Evolutionary conservation across 2,329 filamentous ascomycete genomes (phyloP), one percentile per base, ranked within the genome.

Genomic region (Alternaria sp.): DNA sequence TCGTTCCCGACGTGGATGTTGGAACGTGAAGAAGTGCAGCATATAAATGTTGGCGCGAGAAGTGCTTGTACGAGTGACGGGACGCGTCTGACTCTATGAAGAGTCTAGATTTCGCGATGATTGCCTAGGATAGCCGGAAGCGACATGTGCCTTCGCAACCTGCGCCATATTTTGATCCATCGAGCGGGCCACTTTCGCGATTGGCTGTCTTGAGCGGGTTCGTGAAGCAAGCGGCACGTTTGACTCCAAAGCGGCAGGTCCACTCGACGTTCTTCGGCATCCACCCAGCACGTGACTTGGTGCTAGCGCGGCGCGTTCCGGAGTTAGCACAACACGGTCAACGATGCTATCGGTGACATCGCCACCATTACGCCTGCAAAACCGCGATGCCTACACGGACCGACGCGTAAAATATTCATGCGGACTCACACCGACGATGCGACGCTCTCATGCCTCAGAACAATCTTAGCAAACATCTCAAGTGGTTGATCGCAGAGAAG

Each of bases 391-490:
- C n/a, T 47, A 60, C 68, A 66, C 62, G 55, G 63, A 65, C 49
- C 19, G 59, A 74, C 74, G 70, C 68, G 69, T 68, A 63, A 58
- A 69, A 54, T 57, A 66, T 65, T 63, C 56, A 72, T 74, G 74
- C 60, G 46, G 66, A 66, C 61, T 49, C 6, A 51, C n/a, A 13
- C 56, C 26, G 53, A 76, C 55, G 54, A 76, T 77, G 77, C 70
- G 65, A 70, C 69, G 64, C 68, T 69, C 73, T 74, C 57, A 85
- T 85, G 83, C 84, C 83, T 79, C 69, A 73, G 69, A 80, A 85
- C 73, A 85, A 85, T 67, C 75, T 85, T 65, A 76, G 72, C 63
- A 79, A 80, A 72, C 83, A 85, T 68, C 76, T 85, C 65, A 77
- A 77, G 65, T 85, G 84, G 84, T 77, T 85, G 73, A 72, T 84